These are phyloP conservation scores for Geotrichum reessii DNA, from an alignment of 1,139 yeast genomes.

Conservation along the genomic window DNA sequence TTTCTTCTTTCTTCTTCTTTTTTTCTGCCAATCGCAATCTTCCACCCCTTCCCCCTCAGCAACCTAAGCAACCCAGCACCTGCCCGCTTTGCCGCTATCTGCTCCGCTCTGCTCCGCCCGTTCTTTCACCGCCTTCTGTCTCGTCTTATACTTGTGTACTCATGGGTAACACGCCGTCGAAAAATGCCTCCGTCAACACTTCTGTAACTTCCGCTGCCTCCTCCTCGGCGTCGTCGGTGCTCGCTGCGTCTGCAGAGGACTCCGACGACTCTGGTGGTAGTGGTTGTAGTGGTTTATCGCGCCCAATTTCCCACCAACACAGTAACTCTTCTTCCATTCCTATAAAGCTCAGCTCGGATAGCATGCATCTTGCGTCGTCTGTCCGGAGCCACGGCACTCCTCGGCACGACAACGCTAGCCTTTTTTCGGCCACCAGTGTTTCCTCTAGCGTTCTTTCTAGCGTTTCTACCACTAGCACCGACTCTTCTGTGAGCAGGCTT, in stretches of 20 bases:
- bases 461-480: conserved; percentile 16
- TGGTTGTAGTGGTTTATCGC: conserved; percentile 24
- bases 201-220: conserved; percentile 25
- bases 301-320: conserved; percentile 10
- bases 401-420: conserved; percentile 8
- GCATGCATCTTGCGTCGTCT: not conserved
- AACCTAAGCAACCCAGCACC: not conserved
- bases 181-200: conserved; percentile 28
- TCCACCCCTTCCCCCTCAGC: not conserved
- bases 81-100: conserved; percentile 7
- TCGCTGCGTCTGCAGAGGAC: conserved; percentile 21
- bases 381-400: not conserved
- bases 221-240: conserved; percentile 16
- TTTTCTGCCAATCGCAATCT: not conserved
- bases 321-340: not conserved
- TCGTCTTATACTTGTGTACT: conserved; percentile 13
- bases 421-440: conserved; percentile 10
- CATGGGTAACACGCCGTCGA: conserved; percentile 35
- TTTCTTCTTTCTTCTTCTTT: not conserved
- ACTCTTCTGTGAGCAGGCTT: conserved; percentile 6
- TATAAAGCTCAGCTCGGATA: not conserved
- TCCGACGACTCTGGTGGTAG: conserved; percentile 30
- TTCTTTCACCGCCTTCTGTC: not conserved
- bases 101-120: not conserved
- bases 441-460: conserved; percentile 16